Conservation (phyloP, 768 basidiomycete species). For the Plicaturopsis crispa region DNA sequence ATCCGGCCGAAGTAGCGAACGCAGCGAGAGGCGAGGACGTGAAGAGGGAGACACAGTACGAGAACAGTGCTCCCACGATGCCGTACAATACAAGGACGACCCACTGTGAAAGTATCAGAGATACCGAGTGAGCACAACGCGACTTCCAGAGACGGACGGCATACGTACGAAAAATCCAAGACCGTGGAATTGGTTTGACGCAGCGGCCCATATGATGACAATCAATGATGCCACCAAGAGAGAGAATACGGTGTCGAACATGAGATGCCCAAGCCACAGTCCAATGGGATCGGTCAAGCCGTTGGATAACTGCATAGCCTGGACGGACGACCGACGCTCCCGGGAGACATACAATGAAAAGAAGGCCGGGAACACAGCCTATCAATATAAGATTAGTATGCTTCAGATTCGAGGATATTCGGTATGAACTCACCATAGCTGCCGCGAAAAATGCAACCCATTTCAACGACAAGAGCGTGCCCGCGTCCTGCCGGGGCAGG, state of each 20-base stretch:
- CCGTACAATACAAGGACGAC: conserved; percentile 64
- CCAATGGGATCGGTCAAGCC: conserved; percentile 63
- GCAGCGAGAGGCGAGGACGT: conserved; percentile 62
- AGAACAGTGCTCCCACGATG: conserved; percentile 57
- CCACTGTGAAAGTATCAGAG: conserved; percentile 41
- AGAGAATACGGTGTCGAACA: conserved; percentile 61
- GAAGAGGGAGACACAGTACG: conserved; percentile 57
- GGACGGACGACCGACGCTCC: conserved; percentile 61
- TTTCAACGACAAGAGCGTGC: conserved; percentile 54
- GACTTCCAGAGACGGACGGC: neutral
- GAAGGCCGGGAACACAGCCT: conserved; percentile 80
- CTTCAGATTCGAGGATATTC: neutral
- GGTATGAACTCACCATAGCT: conserved; percentile 44
- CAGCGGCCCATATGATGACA: conserved; percentile 49
- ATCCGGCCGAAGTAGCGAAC: conserved; percentile 66
- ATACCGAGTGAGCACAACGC: neutral
- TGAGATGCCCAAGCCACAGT: conserved; percentile 72
- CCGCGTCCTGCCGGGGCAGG: conserved; percentile 48
- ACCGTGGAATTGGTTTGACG: conserved; percentile 57
- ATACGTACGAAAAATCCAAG: conserved; percentile 48
- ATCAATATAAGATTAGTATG: conserved; percentile 2
- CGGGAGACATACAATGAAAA: conserved; percentile 70
- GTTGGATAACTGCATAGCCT: conserved; percentile 79
- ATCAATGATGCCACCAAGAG: conserved; percentile 58
- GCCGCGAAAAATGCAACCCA: conserved; percentile 74